A percentile compares a stretch with the other conserved stretches of the same genome.
Evolutionary conservation across 331 rosid species (phyloP).

Genomic region (Spiraea crenata): DNA sequence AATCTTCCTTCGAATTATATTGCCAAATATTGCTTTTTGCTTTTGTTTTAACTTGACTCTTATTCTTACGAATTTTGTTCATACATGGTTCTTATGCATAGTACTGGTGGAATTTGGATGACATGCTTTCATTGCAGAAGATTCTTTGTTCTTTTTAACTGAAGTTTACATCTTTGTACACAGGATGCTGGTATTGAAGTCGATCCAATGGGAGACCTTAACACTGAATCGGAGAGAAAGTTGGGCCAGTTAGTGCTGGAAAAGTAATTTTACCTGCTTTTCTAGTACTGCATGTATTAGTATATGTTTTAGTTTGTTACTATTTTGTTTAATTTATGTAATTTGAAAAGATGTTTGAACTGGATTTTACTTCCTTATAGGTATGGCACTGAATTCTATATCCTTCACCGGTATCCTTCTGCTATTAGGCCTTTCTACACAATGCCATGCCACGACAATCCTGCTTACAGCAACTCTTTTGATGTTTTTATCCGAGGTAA

Average conservation of each 20-base stretch:
- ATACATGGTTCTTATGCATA: not conserved
- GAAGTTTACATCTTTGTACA: constrained; percentile 25
- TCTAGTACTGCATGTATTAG: not conserved
- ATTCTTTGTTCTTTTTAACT: not conserved
- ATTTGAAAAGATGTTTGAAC: constrained; percentile 1
- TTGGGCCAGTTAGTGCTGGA: constrained; percentile 80
- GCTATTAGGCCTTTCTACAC: constrained; percentile 92
- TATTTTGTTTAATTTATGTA: not conserved
- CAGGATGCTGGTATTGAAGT: constrained; percentile 84
- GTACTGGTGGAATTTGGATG: not conserved
- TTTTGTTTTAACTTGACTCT: not conserved
- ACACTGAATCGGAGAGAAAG: constrained; percentile 83
- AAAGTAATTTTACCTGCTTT: constrained; percentile 49
- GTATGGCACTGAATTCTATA: constrained; percentile 89
- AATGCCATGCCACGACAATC: constrained; percentile 87
- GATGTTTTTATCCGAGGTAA: constrained; percentile 96
- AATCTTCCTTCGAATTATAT: not conserved
- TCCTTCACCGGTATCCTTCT: constrained; percentile 85
- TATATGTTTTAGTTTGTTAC: not conserved
- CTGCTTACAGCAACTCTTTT: constrained; percentile 76
- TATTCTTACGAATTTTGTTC: not conserved
- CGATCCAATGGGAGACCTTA: constrained; percentile 89
- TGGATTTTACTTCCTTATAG: constrained; percentile 31
- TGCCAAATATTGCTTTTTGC: not conserved
- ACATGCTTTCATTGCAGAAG: constrained; percentile 16